Conservation (phyloP, 495 filamentous ascomycete species). For the Neurospora sp. region DNA sequence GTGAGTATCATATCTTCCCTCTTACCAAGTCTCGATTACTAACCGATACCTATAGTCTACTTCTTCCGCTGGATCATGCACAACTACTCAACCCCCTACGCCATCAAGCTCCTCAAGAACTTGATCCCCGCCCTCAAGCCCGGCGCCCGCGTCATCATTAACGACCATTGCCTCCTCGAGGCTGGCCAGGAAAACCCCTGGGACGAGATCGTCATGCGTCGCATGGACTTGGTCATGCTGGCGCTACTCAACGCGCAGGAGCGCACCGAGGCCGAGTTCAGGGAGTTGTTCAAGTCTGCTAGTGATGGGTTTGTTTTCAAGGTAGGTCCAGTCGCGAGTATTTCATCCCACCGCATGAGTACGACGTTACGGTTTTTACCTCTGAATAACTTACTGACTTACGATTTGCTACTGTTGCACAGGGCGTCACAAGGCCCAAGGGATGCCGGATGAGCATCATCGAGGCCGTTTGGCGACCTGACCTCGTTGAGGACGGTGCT, state of each 20-base stretch:
- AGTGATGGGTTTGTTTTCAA: constrained; percentile 34
- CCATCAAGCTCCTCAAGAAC: constrained; percentile 40
- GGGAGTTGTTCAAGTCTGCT: constrained; percentile 35
- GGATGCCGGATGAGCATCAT: constrained; percentile 40
- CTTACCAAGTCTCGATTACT: not conserved
- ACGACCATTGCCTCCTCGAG: constrained; percentile 41
- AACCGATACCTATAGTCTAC: constrained; percentile 29
- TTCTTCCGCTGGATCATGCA: constrained; percentile 50
- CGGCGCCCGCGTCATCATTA: constrained; percentile 41
- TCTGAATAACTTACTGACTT: not conserved
- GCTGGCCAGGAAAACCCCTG: constrained; percentile 31
- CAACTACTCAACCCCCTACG: constrained; percentile 49
- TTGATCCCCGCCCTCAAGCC: constrained; percentile 47
- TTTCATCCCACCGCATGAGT: not conserved
- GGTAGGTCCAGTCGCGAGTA: constrained; percentile 13
- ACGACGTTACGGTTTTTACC: not conserved
- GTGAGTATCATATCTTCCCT: constrained; percentile 8
- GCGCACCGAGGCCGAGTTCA: constrained; percentile 39
- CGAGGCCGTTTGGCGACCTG: constrained; percentile 40
- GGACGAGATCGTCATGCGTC: constrained; percentile 42
- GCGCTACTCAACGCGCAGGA: constrained; percentile 45
- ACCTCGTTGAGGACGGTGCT: not conserved
- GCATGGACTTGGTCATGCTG: constrained; percentile 49
- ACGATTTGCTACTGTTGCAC: not conserved
- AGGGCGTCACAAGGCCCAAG: constrained; percentile 28